Conservation (phyloP, 208 protist genomes). For the Trypanosoma lewisi region DNA sequence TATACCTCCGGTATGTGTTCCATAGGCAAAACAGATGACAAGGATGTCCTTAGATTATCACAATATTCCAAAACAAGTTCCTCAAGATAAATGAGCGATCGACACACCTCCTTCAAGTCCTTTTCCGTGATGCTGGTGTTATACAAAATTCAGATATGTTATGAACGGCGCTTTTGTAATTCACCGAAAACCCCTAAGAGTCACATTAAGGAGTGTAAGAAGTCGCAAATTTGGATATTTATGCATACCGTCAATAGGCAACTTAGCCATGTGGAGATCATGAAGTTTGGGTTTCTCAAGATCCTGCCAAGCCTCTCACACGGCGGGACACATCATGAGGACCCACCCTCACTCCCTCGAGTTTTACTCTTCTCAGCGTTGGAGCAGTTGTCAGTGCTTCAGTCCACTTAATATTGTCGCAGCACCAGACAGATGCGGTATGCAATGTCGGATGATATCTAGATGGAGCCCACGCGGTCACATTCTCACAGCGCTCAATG, state of each 20-base stretch:
- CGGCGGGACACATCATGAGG: not conserved
- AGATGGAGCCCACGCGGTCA: slow-evolving; percentile 39
- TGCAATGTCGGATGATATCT: slow-evolving; percentile 15
- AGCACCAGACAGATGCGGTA: slow-evolving; percentile 1
- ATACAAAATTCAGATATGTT: slow-evolving; percentile 35
- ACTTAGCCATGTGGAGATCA: slow-evolving; percentile 5
- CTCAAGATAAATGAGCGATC: slow-evolving; percentile 21
- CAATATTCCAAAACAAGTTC: slow-evolving; percentile 37
- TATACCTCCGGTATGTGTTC: slow-evolving; percentile 8
- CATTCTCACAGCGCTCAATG: slow-evolving; percentile 37
- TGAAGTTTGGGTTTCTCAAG: not conserved
- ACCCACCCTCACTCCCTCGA: not conserved
- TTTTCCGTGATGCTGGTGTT: slow-evolving; percentile 39
- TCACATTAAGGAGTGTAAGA: slow-evolving; percentile 7
- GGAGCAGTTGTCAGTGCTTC: slow-evolving; percentile 7
- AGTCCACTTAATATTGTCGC: not conserved
- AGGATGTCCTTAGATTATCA: slow-evolving; percentile 27
- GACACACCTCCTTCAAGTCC: slow-evolving; percentile 26
- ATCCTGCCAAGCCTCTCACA: not conserved
- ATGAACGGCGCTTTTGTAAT: slow-evolving; percentile 29
- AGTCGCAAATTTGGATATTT: slow-evolving; percentile 26
- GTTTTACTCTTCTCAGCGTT: slow-evolving; percentile 7
- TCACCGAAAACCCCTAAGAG: slow-evolving; percentile 26
- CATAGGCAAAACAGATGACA: slow-evolving; percentile 37
- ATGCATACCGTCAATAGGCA: slow-evolving; percentile 2